Conservation (phyloP, 106 monocot genomes). For the Dioscorea zingiberensis region DNA sequence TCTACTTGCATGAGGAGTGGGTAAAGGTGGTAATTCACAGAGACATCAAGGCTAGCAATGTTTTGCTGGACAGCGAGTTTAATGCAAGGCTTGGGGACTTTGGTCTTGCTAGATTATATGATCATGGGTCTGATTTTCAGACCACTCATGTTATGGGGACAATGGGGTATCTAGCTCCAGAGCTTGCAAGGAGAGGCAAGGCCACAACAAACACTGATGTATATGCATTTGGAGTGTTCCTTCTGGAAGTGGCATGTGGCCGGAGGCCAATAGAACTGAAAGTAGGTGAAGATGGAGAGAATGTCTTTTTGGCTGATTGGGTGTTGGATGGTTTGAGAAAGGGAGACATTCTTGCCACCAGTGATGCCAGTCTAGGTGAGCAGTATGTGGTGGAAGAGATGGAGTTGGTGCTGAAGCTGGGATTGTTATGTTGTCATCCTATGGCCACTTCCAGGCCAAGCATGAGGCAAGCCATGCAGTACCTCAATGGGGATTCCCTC, state of each 20-base stretch:
- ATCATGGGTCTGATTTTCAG: slow-evolving; percentile 5
- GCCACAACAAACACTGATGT: slow-evolving; percentile 17
- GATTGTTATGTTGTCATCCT: slow-evolving; percentile 5
- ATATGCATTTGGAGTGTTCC: slow-evolving; percentile 15
- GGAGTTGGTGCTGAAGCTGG: slow-evolving; percentile 12
- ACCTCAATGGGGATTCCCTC: neutral
- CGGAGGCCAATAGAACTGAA: slow-evolving; percentile 9
- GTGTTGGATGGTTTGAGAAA: slow-evolving; percentile 6
- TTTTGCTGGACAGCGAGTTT: slow-evolving; percentile 14
- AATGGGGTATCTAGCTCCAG: neutral
- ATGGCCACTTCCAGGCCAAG: slow-evolving; percentile 3
- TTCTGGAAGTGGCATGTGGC: slow-evolving; percentile 25
- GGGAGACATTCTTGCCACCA: slow-evolving; percentile 1
- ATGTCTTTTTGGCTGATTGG: slow-evolving; percentile 4
- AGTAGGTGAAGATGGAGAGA: neutral
- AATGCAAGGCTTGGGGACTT: slow-evolving; percentile 26
- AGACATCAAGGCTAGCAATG: slow-evolving; percentile 23
- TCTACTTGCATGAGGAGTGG: slow-evolving; percentile 8
- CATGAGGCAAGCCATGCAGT: slow-evolving; percentile 12
- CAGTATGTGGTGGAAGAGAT: slow-evolving; percentile 8
- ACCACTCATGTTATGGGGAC: slow-evolving; percentile 13
- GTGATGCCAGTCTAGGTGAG: slow-evolving; percentile 1
- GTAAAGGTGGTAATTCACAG: slow-evolving; percentile 9
- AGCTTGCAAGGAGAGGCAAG: slow-evolving; percentile 10
- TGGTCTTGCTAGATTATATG: slow-evolving; percentile 15